Conservation (phyloP, 1,284 basidiomycete genomes). For the Marasmius oreades region DNA sequence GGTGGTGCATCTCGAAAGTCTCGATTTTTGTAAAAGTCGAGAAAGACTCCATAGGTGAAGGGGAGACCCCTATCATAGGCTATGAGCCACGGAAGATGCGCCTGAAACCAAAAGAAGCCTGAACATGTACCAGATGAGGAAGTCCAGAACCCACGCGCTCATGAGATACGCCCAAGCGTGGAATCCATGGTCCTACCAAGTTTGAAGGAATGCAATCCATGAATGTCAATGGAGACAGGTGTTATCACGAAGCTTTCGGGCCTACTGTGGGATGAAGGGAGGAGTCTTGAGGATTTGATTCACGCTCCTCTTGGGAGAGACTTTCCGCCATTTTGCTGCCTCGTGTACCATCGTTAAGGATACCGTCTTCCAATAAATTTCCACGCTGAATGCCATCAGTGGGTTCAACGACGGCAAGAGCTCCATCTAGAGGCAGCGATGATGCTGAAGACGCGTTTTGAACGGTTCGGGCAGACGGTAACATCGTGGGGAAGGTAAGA, state of each 20-base stretch:
- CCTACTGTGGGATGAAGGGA: not conserved
- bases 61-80: slow-evolving; percentile 8
- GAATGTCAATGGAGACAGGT: not conserved
- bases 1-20: slow-evolving; percentile 5
- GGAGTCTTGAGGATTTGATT: too few species aligned
- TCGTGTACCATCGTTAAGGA: too few species aligned
- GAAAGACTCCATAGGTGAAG: slow-evolving; percentile 14
- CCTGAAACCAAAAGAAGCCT: not conserved
- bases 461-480: too few species aligned
- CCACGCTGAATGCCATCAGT: too few species aligned
- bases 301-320: not conserved
- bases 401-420: too few species aligned
- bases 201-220: too few species aligned
- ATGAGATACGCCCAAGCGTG: slow-evolving; percentile 15
- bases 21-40: slow-evolving; percentile 11
- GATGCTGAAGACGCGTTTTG: too few species aligned
- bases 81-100: not conserved
- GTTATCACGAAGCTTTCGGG: too few species aligned
- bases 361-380: too few species aligned
- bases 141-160: slow-evolving; percentile 14
- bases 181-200: slow-evolving; percentile 12
- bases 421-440: too few species aligned
- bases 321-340: too few species aligned
- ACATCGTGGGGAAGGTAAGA: too few species aligned
- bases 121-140: slow-evolving; percentile 10